These are phyloP conservation scores for Moelleriella libera DNA, from an alignment of 2,329 filamentous ascomycete species.

Conservation along the genomic window DNA sequence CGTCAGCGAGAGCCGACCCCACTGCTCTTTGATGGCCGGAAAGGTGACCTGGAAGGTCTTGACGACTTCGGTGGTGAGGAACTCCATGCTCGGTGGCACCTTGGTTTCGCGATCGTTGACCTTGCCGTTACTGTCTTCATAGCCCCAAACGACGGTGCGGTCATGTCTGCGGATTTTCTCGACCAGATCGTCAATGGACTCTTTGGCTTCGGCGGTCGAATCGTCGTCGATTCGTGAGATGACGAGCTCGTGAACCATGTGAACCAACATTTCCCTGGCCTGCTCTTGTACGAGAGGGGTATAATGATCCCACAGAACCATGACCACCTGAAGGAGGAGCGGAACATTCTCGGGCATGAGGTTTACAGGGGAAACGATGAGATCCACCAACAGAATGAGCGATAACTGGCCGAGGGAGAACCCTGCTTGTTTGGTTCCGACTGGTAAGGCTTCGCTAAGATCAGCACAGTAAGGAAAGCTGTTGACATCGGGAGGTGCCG, in stretches of 20 bases:
- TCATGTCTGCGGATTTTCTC: constrained; percentile 79
- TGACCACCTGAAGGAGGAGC: constrained; percentile 76
- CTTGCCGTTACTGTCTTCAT: constrained; percentile 81
- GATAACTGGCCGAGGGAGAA: constrained; percentile 89
- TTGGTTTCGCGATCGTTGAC: constrained; percentile 60
- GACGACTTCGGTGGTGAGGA: constrained; percentile 68
- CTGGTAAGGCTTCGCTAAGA: constrained; percentile 61
- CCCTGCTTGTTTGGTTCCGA: constrained; percentile 81
- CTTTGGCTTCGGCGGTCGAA: constrained; percentile 45
- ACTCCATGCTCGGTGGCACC: constrained; percentile 77
- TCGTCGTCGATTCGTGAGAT: constrained; percentile 64
- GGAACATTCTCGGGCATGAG: constrained; percentile 69
- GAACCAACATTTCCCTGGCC: constrained; percentile 92
- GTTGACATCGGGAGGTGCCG: constrained; percentile 57
- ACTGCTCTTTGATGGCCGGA: constrained; percentile 77
- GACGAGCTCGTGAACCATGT: constrained; percentile 90
- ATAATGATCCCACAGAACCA: constrained; percentile 96
- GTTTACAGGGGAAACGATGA: constrained; percentile 86
- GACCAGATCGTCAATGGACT: constrained; percentile 73
- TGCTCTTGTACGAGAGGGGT: constrained; percentile 91
- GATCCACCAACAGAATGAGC: constrained; percentile 82
- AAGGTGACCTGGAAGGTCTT: constrained; percentile 75
- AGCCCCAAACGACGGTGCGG: constrained; percentile 76
- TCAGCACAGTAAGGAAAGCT: constrained; percentile 84
- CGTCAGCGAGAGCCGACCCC: constrained; percentile 77